Percentiles rank a stretch among this genome's conserved stretches.
Conservation (phyloP, 768 basidiomycete species). For the Coprinellus aureogranulatus region DNA sequence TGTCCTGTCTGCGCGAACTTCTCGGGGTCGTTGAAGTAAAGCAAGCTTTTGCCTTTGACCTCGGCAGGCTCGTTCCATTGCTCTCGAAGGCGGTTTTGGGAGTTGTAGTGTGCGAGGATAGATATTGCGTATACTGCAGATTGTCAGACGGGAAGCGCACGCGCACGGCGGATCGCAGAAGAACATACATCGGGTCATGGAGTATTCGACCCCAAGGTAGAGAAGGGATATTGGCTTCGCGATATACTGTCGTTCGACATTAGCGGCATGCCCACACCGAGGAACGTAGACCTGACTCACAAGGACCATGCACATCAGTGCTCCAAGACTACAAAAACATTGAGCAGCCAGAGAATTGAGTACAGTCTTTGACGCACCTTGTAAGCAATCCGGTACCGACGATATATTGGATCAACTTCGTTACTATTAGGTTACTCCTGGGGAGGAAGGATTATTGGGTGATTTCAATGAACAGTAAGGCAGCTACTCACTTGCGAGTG, state of each 20-base stretch:
- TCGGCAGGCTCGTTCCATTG: slow-evolving; percentile 3
- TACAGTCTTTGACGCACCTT: slow-evolving; percentile 15
- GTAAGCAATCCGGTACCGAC: slow-evolving; percentile 31
- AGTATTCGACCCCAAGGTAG: slow-evolving; percentile 30
- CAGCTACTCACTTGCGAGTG: slow-evolving; percentile 16
- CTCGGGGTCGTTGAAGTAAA: slow-evolving; percentile 7
- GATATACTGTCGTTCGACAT: slow-evolving; percentile 23
- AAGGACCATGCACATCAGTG: slow-evolving; percentile 27
- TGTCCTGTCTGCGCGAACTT: neutral
- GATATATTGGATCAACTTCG: slow-evolving; percentile 28
- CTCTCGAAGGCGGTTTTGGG: slow-evolving; percentile 8
- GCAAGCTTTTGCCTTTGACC: slow-evolving; percentile 2
- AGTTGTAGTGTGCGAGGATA: slow-evolving; percentile 18
- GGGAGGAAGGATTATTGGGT: neutral
- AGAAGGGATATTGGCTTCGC: slow-evolving; percentile 26
- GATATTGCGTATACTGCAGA: slow-evolving; percentile 18
- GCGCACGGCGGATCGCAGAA: neutral
- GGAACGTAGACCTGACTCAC: slow-evolving; percentile 12
- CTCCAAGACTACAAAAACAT: slow-evolving; percentile 21
- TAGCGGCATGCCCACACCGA: neutral
- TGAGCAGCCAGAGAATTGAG: neutral
- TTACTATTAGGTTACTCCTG: slow-evolving; percentile 26
- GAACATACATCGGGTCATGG: slow-evolving; percentile 28
- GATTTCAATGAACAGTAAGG: neutral
- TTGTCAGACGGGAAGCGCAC: neutral